Base-by-base conservation (phyloP, 257 asterid genomes). In the Knoxia roxburghii region DNA sequence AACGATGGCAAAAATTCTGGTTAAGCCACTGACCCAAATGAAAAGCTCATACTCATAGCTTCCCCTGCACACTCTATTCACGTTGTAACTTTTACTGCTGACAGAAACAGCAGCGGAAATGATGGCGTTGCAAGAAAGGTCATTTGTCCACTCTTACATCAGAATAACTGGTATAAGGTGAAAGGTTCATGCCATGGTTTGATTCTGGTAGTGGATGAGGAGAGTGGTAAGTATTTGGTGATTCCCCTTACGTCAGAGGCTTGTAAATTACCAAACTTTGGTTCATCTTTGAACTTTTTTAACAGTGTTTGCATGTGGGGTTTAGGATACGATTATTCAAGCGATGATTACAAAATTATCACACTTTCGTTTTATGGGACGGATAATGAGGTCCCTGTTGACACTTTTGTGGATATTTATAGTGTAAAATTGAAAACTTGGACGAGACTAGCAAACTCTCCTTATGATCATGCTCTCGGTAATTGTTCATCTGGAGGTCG, bases 341-440 rank as follows among this genome's bases (percentile, higher is more conserved):
- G 12, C 68, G 80, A 80, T 75, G 87, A 82, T 70, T 82, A 78
- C 64, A 82, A 82, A 67, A 46, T 85, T 32, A 82, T 85, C 8
- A 45, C 60, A 13, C 84, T 85, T 35, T 80, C 80, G 41, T 9
- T 3, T 9, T 37, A 37, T 37, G 41, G 9, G 4, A 37, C 6
- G 9, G 41, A 37, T 37, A 9, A 37, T 4, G 6, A 37, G 9
- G 41, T 3, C 9, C 9, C 4, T 37, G 41, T 9, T 37, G 41
- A 37, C 4, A 37, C 41, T 37, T 37, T 37, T 9, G 41, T 9
- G 41, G 41, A 37, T 37, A 9, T 37, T 37, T 37, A 37, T 37
- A 37, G 41, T 37, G 41, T 37, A 37, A 37, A 9, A 37, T 3
- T 9, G 9, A 37, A 37, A 37, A 37, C 41, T 37, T 37, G 41